Percentiles rank a stretch among this genome's conserved stretches.
Evolutionary conservation across 192 early-diverging fungal genomes (phyloP).

Genomic region (Backusella sp.): DNA sequence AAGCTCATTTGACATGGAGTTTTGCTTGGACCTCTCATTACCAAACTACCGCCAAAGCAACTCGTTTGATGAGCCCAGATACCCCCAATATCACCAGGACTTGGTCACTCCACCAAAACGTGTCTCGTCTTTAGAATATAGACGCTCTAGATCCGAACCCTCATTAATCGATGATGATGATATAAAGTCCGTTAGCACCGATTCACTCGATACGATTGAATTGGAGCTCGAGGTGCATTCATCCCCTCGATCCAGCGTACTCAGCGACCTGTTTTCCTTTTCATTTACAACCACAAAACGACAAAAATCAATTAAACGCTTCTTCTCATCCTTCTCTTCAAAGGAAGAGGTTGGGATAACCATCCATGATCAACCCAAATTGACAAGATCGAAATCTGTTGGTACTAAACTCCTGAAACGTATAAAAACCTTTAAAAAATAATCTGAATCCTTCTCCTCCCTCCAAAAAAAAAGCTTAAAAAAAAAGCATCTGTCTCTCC

Average conservation of each 20-base stretch:
- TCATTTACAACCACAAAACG: not conserved
- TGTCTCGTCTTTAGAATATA: not conserved
- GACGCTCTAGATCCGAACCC: not conserved
- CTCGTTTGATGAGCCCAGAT: not conserved
- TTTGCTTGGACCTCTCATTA: not conserved
- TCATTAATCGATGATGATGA: slow-evolving; percentile 1
- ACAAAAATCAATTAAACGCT: not conserved
- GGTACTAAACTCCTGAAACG: not conserved
- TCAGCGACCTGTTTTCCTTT: not conserved
- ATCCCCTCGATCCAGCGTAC: not conserved
- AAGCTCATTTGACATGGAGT: not conserved
- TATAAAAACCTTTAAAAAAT: not conserved
- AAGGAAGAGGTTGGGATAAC: not conserved
- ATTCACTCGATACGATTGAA: not conserved
- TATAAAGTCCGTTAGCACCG: not conserved
- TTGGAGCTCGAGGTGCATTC: not conserved
- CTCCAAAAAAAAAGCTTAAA: not conserved
- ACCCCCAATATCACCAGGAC: not conserved
- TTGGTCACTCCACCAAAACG: not conserved
- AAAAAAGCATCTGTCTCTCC: not conserved
- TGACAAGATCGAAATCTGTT: slow-evolving; percentile 3
- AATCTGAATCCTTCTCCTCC: not conserved
- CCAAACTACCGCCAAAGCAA: not conserved
- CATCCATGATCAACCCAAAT: not conserved
- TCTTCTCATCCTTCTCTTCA: not conserved